These are phyloP conservation scores for Leersia perrieri DNA, from an alignment of 176 grass and related monocot species.

Conservation along the genomic window DNA sequence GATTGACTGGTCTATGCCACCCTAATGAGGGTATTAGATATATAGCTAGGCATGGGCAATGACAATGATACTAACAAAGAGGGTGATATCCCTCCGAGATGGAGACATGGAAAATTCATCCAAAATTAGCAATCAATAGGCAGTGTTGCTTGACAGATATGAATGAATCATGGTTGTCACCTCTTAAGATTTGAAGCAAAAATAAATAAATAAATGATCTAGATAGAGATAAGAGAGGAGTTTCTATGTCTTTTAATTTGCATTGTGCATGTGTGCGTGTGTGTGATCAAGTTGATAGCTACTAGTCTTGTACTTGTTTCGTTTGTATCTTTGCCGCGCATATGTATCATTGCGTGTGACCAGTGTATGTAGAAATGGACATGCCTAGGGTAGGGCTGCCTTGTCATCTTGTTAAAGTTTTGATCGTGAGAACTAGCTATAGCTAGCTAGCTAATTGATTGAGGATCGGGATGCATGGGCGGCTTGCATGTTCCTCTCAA, in stretches of 20 bases:
- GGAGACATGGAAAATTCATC: constrained; percentile 26
- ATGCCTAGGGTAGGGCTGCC: constrained; percentile 2
- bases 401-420: constrained; percentile 15
- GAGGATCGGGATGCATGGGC: constrained; percentile 11
- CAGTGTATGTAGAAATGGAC: constrained; percentile 4
- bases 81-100: constrained; percentile 18
- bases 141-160: constrained; percentile 15
- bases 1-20: neutral
- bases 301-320: constrained; percentile 23
- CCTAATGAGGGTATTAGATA: constrained; percentile 25
- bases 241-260: neutral
- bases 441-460: constrained; percentile 8
- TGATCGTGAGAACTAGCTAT: constrained; percentile 31
- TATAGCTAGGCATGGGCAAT: constrained; percentile 47
- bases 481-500: constrained; percentile 25
- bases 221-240: neutral
- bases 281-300: constrained; percentile 17
- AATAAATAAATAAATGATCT: neutral
- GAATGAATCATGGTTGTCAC: constrained; percentile 1
- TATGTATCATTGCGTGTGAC: neutral
- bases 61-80: constrained; percentile 39
- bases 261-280: neutral
- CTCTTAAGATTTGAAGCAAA: neutral
- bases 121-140: constrained; percentile 19
- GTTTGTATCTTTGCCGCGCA: constrained; percentile 9